phyloP scores from a whole-genome alignment of 768 basidiomycete genomes.

The Coprinellus aureogranulatus region DNA sequence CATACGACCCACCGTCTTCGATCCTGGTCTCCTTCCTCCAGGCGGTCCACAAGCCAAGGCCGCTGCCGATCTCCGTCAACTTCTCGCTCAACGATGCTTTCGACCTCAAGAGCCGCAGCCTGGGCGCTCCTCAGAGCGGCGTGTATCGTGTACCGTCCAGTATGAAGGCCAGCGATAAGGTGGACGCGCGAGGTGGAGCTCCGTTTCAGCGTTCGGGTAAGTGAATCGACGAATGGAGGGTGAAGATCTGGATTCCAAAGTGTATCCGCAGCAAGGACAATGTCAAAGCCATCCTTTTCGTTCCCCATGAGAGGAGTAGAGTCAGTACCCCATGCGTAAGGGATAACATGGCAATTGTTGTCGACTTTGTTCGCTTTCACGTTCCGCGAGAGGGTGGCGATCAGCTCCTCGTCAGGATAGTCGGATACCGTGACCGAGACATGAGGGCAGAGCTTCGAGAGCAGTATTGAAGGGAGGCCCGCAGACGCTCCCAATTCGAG shows the following conservation, averaged over 20 bases:
- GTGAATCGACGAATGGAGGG: constrained; percentile 47
- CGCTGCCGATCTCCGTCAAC: constrained; percentile 37
- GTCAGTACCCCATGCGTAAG: constrained; percentile 68
- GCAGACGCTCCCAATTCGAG: constrained; percentile 76
- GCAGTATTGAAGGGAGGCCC: constrained; percentile 68
- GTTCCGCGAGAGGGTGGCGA: constrained; percentile 58
- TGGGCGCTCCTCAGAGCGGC: constrained; percentile 48
- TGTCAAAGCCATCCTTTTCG: constrained; percentile 46
- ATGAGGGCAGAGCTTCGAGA: constrained; percentile 48
- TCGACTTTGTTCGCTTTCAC: constrained; percentile 49
- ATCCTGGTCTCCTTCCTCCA: constrained; percentile 63
- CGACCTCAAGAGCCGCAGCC: constrained; percentile 43
- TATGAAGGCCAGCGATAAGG: constrained; percentile 74
- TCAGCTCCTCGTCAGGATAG: constrained; percentile 66
- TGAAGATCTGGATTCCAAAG: constrained; percentile 73
- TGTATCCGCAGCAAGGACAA: constrained; percentile 73
- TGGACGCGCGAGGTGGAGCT: constrained; percentile 47
- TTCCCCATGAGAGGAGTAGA: constrained; percentile 26
- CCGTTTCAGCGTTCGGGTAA: constrained; percentile 46
- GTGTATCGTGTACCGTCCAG: constrained; percentile 69
- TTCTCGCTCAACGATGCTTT: constrained; percentile 48
- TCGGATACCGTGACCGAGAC: constrained; percentile 57
- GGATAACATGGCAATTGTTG: constrained; percentile 47
- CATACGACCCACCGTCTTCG: constrained; percentile 72
- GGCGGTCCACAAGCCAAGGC: constrained; percentile 51